phyloP scores from a whole-genome alignment of 176 grass and related monocot genomes.

The Rhynchospora tenuis region DNA sequence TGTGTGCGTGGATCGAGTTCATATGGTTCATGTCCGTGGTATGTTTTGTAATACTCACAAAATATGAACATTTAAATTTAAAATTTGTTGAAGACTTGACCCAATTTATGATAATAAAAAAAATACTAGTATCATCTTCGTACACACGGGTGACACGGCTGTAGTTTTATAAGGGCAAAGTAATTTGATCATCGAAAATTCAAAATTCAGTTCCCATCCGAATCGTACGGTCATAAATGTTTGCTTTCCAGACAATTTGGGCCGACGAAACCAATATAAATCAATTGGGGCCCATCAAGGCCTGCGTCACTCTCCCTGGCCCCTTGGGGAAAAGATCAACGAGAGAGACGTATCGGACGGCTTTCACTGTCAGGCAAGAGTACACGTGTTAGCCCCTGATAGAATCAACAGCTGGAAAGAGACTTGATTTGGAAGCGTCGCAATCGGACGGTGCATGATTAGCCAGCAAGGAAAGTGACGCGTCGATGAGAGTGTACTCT shows the following conservation, averaged over 20 bases:
- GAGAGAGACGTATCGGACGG: neutral
- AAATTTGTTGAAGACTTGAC: too few relatives aligned
- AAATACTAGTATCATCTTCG: too few relatives aligned
- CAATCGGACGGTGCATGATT: slow-evolving; percentile 21
- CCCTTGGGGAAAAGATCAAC: neutral
- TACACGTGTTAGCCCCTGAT: neutral
- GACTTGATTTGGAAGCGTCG: neutral
- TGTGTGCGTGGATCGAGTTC: too few relatives aligned
- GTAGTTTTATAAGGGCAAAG: neutral
- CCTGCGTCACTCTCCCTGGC: neutral
- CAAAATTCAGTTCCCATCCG: neutral
- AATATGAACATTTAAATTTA: too few relatives aligned
- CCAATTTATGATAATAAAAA: too few relatives aligned
- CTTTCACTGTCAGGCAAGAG: neutral
- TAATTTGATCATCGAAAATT: neutral
- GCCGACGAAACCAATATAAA: neutral
- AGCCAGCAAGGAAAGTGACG: slow-evolving; percentile 16
- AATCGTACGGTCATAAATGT: neutral
- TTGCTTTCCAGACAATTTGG: neutral
- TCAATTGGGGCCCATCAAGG: neutral
- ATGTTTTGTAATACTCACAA: too few relatives aligned
- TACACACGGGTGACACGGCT: too few relatives aligned
- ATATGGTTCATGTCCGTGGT: too few relatives aligned
- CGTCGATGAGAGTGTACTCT: neutral
- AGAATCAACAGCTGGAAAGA: neutral